Evolutionary conservation across 768 basidiomycete genomes (phyloP), one percentile per base, ranked within the genome.

Genomic region (Leccinum sublutescens): DNA sequence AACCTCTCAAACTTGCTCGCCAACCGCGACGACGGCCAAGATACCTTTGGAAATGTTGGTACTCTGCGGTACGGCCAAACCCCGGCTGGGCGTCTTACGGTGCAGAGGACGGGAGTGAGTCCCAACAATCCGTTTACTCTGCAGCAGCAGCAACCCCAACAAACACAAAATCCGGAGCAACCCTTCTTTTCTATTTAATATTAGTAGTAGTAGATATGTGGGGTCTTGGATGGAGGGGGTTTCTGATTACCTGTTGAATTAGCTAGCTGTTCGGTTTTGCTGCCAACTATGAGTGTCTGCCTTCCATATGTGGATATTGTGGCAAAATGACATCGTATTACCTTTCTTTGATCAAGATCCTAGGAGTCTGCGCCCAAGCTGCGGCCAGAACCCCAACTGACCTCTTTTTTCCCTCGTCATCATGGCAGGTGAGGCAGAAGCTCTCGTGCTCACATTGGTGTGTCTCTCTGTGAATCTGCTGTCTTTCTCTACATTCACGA

Each of bases 31-130:
- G 94, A 92, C 65, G 96, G 97, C 1, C 79, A 90, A 70, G 97
- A 99, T 75, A 96, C 96, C 55, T 98, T 98, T 69, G 96, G 96
- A 53, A 99, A 98, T 71, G 66, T 85, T 33, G 96, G 96, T 19
- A 61, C 78, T 54, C 71, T 96, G 62, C 83, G 95, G 80, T 90
- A 85, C 60, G 86, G 85, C 2, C 78, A 83, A 52, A 82, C 84
- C 0, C 78, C 80, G 36, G 85, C 82, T 17, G 84, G 85, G 9
- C 74, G 77, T 7, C 38, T 84, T 34, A 63, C 78, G 21, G 61
- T 68, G 11, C 82, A 85, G 62, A 77, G 76, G 71, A 79, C 82
- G 55, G 82, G 84, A 25, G 71, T 65, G 53, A 73, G 69, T 25
- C 71, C 69, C 12, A 80, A 83, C 71, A 91, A 88, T 68, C 89